Conservation (phyloP, 2,329 filamentous ascomycete genomes). For the Cadophora sp. region DNA sequence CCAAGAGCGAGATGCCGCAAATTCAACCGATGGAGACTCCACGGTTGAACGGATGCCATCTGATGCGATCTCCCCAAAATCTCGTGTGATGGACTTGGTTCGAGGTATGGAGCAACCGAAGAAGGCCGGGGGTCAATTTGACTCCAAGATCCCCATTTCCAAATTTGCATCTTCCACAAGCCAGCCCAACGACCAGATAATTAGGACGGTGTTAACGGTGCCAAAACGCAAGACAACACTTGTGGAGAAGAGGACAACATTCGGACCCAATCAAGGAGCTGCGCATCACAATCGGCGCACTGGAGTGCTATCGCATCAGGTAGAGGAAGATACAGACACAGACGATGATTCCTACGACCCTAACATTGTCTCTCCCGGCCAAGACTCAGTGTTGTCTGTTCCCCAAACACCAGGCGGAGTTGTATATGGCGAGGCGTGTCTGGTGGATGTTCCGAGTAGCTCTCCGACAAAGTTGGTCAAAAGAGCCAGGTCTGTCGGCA, state of each 20-base stretch:
- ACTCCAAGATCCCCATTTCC: not conserved
- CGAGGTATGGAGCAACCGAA: not conserved
- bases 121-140: not conserved
- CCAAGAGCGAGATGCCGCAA: constrained; percentile 62
- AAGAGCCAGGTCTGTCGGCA: constrained; percentile 35
- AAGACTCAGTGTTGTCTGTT: constrained; percentile 25
- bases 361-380: constrained; percentile 27
- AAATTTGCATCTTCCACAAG: constrained; percentile 1
- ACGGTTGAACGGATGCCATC: not conserved
- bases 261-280: constrained; percentile 14
- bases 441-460: constrained; percentile 41
- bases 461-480: constrained; percentile 27
- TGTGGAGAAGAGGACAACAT: constrained; percentile 20
- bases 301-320: constrained; percentile 1
- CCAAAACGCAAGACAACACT: constrained; percentile 18
- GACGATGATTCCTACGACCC: constrained; percentile 23
- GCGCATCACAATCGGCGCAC: not conserved
- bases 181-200: constrained; percentile 29
- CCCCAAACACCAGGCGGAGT: constrained; percentile 31
- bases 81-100: not conserved
- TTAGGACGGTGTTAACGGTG: constrained; percentile 34
- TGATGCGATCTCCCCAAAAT: not conserved
- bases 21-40: constrained; percentile 50
- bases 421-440: constrained; percentile 41
- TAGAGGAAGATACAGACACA: constrained; percentile 25